Base-by-base conservation (phyloP, 495 filamentous ascomycete species). In the Cercophora samala region DNA sequence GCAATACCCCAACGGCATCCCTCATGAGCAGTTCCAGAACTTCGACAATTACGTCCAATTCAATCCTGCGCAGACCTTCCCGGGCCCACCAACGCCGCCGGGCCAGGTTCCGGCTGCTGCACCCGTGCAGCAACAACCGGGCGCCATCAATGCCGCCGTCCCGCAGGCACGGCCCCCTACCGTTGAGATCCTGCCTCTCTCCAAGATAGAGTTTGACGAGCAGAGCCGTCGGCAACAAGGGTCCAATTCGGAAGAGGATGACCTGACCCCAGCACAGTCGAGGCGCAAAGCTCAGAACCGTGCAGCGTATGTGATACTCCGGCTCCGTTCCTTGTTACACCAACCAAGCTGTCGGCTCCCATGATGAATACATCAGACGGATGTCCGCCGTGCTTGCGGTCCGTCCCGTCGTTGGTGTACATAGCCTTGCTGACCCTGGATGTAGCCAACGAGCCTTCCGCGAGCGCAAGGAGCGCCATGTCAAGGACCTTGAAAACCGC, bases 281-380 rank as follows among this genome's bases (percentile, higher is more conserved):
- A 84, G 92, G 77, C 87, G 95, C 68, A 99, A 99, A 79, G 94
- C 91, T 59, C 94, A 99, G 80, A 99, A 99, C 69, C 84, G 95
- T 75, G 93, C 93, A 78, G 94, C 94, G 94, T 98, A 89, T 75
- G 91, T 88, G 69, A 71, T 46, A 65, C 68, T 59, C 55, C 19
- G 60, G 18, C 46, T 64, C n/a, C 32, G 58, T n/a, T 55, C 46
- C 51, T 46, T 55, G 23, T 55, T 63, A 11, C 64, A 32, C 60
- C 23, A 32, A 58, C 19, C 60, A 11, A 22, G 18, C 58, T 62
- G 58, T 64, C 32, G 60, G 51, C 5, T 46, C 24, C 54, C 68
- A 22, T 29, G 3, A 24, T 26, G 54, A 62, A 5, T 56, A 46
- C 37, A 46, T 46, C 13, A 13, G 37, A 46, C 62, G 42, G 32